Evolutionary conservation across 176 grass and related monocot genomes (phyloP), one percentile per base, ranked within the genome.

Genomic region (Thalia dealbata): DNA sequence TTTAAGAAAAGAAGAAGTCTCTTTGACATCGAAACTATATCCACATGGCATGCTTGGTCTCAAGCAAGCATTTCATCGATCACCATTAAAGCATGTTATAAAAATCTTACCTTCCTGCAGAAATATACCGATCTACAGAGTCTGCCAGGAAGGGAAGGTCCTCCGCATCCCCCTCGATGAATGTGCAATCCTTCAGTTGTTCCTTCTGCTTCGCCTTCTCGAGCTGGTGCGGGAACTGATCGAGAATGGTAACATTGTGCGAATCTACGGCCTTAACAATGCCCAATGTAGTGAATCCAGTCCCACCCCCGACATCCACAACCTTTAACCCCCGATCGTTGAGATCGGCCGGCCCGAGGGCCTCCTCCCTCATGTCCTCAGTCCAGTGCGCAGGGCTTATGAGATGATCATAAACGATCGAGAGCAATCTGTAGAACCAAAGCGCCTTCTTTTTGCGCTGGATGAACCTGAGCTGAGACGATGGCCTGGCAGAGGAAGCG

Each of bases 361-460:
- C 90, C 14, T 99, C 95, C 43, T 99, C 90, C 62, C 90, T 85
- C 95, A 91, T 99, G 85, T 91, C 90, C 79, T 99, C 90, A 29
- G 88, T 99, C 90, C 88, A 99, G 77, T 99, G 95, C 67, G 86
- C 85, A 54, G 88, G 95, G 81, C 91, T 99, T 77, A 95, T 80
- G 71, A 95, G 73, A 80, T 99, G 90, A 79, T 99, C 90, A 64
- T 99, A 99, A 0, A 89, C 88, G 63, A 99, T 89, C 67, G 95
- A 99, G 59, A 99, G 81, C 72, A 99, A 91, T 18, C 87, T 84
- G 66, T 99, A 99, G 87, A 99, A 99, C 95, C 95, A 99, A 79
- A 99, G 91, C n/a, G 95, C 95, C 82, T 99, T 90, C 85, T 99
- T 86, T 78, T 99, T 99, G 90, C 95, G 95, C 80, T 95, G 90